These are phyloP conservation scores for Kokia cookei DNA, from an alignment of 441 rosid species.

Conservation along the genomic window DNA sequence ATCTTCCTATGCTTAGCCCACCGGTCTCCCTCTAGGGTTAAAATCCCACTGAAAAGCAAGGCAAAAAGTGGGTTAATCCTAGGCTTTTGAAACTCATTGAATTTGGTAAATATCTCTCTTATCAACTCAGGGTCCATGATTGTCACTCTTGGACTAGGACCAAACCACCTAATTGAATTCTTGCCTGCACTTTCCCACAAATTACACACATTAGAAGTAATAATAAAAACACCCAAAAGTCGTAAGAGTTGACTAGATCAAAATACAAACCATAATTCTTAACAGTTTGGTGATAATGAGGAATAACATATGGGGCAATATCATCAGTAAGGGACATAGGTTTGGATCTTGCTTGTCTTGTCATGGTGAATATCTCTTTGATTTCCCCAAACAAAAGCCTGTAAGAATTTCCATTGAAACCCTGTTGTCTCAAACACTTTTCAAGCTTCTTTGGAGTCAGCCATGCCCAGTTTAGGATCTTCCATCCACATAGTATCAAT, in stretches of 20 bases:
- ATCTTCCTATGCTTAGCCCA: conserved; percentile 24
- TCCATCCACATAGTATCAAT: conserved; percentile 30
- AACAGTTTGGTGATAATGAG: conserved; percentile 15
- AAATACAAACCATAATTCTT: conserved; percentile 19
- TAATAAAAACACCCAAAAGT: neutral
- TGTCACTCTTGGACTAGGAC: conserved; percentile 9
- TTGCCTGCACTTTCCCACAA: conserved; percentile 14
- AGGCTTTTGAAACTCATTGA: conserved; percentile 11
- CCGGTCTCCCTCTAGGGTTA: conserved; percentile 10
- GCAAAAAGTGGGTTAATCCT: neutral
- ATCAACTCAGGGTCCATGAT: conserved; percentile 15
- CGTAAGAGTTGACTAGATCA: neutral
- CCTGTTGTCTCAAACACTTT: conserved; percentile 30
- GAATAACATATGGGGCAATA: conserved; percentile 21
- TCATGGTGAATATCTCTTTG: conserved; percentile 21
- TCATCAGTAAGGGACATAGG: conserved; percentile 24
- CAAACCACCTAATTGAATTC: conserved; percentile 12
- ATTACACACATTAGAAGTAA: neutral
- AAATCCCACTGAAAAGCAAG: neutral
- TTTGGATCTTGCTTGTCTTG: conserved; percentile 23
- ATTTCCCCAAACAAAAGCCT: conserved; percentile 31
- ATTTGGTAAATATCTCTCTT: conserved; percentile 9
- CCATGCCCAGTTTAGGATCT: conserved; percentile 42
- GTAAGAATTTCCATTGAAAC: conserved; percentile 38
- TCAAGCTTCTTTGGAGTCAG: conserved; percentile 36